Evolutionary conservation across 2,329 filamentous ascomycete genomes (phyloP).

Genomic region (Hymenoscyphus repandus): DNA sequence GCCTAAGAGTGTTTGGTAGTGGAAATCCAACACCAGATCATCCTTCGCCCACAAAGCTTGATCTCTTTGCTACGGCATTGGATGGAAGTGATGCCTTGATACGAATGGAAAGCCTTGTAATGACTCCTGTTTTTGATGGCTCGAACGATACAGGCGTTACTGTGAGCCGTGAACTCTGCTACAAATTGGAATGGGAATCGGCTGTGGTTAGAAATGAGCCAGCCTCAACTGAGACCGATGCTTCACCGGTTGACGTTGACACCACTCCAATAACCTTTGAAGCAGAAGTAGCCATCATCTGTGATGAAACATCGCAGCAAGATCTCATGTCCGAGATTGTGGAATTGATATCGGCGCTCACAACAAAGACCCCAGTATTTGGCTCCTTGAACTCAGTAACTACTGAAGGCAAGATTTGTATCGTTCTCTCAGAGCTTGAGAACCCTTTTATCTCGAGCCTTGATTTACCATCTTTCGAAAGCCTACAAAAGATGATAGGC

Average conservation of each 20-base stretch:
- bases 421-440: slow-evolving; percentile 44
- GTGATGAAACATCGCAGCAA: slow-evolving; percentile 32
- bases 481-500: slow-evolving; percentile 37
- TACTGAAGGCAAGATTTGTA: slow-evolving; percentile 30
- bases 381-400: slow-evolving; percentile 30
- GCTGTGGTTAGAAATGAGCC: slow-evolving; percentile 13
- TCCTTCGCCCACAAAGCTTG: slow-evolving; percentile 35
- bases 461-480: slow-evolving; percentile 34
- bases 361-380: slow-evolving; percentile 31
- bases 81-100: slow-evolving; percentile 32
- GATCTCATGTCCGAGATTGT: slow-evolving; percentile 33
- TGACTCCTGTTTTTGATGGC: slow-evolving; percentile 38
- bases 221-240: background rate
- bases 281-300: slow-evolving; percentile 36
- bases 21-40: slow-evolving; percentile 27
- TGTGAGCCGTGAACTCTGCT: slow-evolving; percentile 38
- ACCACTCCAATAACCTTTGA: background rate
- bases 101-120: slow-evolving; percentile 33
- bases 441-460: slow-evolving; percentile 36
- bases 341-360: slow-evolving; percentile 30
- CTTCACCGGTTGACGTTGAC: background rate
- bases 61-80: slow-evolving; percentile 32
- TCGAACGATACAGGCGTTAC: slow-evolving; percentile 24
- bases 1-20: slow-evolving; percentile 34
- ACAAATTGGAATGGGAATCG: slow-evolving; percentile 42